Evolutionary conservation across 305 asterid genomes (phyloP), one percentile per base, ranked within the genome.

Genomic region (Solanum hybrid): DNA sequence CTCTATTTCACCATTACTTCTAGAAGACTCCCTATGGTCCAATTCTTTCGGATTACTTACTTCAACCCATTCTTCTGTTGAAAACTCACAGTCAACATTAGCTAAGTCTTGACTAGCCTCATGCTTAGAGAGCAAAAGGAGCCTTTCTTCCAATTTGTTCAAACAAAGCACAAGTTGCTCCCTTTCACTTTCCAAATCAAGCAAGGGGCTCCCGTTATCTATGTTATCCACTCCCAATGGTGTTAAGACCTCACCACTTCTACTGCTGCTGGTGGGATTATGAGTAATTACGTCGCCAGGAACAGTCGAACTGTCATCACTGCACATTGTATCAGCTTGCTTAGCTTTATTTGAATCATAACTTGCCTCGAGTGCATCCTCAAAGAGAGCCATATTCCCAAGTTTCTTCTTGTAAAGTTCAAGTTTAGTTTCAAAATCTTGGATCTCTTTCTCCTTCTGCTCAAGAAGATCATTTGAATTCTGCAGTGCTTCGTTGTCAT

Each of bases 401-500:
- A 83, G 33, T 88, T 86, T 94, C 82, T 91, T 90, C 92, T 92
- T 94, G 91, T 91, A 91, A 74, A 88, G 86, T 90, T 93, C 94
- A 89, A 96, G 95, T 92, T 93, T 93, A 37, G 42, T 89, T 91
- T 93, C 95, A 22, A 95, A 91, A 78, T 91, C 90, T 90, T 93
- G 95, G 90, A 94, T 92, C 92, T 82, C 94, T 87, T 92, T 94
- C 90, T 97, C 97, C 93, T 92, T 97, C 93, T 92, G 95, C 4
- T 89, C 90, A 82, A 96, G 93, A 86, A 95, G 86, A 42, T 93
- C 92, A 67, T 91, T 95, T 51, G 96, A 94, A n/a, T 92, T 92
- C 92, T 94, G 96, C 91, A 97, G 92, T 29, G 96, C 97, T 91
- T 97, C 99, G 18, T 74, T 92, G 46, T 97, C 98, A 34, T 94